These are phyloP conservation scores for Umbellularia californica DNA, from an alignment of 164 flowering plant genomes.

Conservation along the genomic window DNA sequence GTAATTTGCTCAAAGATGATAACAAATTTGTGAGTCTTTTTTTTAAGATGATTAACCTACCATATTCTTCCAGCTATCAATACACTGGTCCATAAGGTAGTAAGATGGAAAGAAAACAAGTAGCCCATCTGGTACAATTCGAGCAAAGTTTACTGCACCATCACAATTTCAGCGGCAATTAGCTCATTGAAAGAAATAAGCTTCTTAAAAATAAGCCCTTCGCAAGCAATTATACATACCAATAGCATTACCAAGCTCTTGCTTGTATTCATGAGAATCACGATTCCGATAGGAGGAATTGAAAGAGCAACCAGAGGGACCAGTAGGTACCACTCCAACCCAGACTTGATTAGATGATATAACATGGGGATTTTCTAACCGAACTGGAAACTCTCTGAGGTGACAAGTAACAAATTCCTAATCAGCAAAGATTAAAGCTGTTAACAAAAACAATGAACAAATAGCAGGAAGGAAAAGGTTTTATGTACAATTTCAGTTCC, in stretches of 20 bases:
- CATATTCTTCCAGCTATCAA: constrained; percentile 74
- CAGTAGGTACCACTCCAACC: constrained; percentile 88
- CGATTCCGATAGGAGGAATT: constrained; percentile 87
- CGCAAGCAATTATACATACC: constrained; percentile 38
- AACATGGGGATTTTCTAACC: constrained; percentile 97
- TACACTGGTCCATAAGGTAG: constrained; percentile 75
- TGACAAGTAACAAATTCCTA: constrained; percentile 2
- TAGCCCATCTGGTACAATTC: constrained; percentile 95
- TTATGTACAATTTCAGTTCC: constrained; percentile 74
- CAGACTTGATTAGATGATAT: constrained; percentile 81
- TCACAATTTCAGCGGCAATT: constrained; percentile 10
- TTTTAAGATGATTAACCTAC: constrained; percentile 29
- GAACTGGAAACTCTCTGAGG: constrained; percentile 75
- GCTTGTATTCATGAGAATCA: constrained; percentile 76
- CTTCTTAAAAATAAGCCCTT: neutral
- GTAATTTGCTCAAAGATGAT: constrained; percentile 1
- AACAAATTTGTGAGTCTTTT: neutral
- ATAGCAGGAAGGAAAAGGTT: neutral
- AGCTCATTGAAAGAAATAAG: constrained; percentile 1
- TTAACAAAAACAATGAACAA: neutral
- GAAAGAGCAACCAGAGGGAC: constrained; percentile 82
- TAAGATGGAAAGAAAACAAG: constrained; percentile 97
- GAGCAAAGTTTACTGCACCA: constrained; percentile 82
- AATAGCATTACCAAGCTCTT: constrained; percentile 94
- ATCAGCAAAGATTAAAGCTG: constrained; percentile 17